These are phyloP conservation scores for Sporisorium sorghi DNA, from an alignment of 1,284 basidiomycete species.

Conservation along the genomic window DNA sequence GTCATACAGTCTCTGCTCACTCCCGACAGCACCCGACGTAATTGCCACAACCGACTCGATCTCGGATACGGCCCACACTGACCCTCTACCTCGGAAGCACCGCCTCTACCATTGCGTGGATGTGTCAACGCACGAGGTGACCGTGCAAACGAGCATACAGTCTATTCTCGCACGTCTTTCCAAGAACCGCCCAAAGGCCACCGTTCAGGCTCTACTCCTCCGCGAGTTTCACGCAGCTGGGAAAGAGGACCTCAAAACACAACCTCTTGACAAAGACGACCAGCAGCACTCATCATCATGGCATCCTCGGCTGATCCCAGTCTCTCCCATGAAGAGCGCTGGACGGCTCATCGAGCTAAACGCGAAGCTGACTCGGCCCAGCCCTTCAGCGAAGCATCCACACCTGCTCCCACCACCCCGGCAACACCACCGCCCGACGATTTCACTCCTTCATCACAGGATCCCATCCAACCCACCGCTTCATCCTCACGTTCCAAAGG, in stretches of 20 bases:
- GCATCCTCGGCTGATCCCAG: constrained; percentile 14
- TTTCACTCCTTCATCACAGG: constrained; percentile 26
- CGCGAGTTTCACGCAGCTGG: too few species aligned
- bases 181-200: background rate
- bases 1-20: background rate
- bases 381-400: constrained; percentile 36
- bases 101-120: background rate
- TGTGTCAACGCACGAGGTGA: background rate
- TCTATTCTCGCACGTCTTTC: background rate
- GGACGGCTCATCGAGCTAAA: constrained; percentile 43
- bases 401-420: constrained; percentile 44
- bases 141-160: background rate
- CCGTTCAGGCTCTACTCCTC: background rate
- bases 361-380: constrained; percentile 21
- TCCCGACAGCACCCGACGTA: background rate
- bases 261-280: background rate
- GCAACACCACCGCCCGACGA: constrained; percentile 46
- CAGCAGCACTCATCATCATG: constrained; percentile 15
- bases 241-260: background rate
- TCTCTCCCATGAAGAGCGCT: constrained; percentile 43
- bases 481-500: constrained; percentile 20
- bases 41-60: background rate
- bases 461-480: constrained; percentile 6
- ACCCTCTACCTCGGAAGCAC: too few species aligned
- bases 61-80: background rate